phyloP scores from a whole-genome alignment of 495 filamentous ascomycete species.

The Hyaloscypha bicolor region DNA sequence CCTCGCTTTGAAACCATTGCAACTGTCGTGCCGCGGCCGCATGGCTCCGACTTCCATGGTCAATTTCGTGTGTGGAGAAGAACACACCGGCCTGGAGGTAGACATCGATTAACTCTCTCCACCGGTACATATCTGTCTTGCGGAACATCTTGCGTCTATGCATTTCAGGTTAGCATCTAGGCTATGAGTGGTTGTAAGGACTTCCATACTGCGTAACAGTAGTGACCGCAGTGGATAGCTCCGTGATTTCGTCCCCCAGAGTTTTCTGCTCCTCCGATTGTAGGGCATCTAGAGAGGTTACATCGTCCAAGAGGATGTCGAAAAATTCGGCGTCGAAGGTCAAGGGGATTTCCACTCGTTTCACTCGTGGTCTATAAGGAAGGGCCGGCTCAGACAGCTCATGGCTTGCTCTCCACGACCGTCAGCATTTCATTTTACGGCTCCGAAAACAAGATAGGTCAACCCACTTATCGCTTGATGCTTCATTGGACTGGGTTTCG shows the following conservation, averaged over 20 bases:
- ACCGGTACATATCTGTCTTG: constrained; percentile 67
- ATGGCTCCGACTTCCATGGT: constrained; percentile 59
- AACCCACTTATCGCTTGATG: not conserved
- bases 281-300: constrained; percentile 60
- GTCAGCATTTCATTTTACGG: not conserved
- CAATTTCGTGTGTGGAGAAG: constrained; percentile 65
- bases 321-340: constrained; percentile 71
- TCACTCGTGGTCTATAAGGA: not conserved
- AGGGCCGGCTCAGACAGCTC: not conserved
- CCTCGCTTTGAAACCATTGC: constrained; percentile 59
- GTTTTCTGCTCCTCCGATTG: constrained; percentile 57
- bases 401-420: not conserved
- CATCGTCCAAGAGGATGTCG: constrained; percentile 59
- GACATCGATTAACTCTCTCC: constrained; percentile 72
- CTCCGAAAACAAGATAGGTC: not conserved
- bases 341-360: constrained; percentile 61
- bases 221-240: constrained; percentile 58
- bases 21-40: constrained; percentile 55
- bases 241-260: constrained; percentile 54
- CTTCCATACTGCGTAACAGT: constrained; percentile 47
- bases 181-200: not conserved
- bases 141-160: constrained; percentile 47
- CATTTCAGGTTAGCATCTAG: not conserved
- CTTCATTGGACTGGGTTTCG: not conserved
- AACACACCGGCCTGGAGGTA: constrained; percentile 73